phyloP scores from a whole-genome alignment of 306 rosid genomes.

The Senna siamea region DNA sequence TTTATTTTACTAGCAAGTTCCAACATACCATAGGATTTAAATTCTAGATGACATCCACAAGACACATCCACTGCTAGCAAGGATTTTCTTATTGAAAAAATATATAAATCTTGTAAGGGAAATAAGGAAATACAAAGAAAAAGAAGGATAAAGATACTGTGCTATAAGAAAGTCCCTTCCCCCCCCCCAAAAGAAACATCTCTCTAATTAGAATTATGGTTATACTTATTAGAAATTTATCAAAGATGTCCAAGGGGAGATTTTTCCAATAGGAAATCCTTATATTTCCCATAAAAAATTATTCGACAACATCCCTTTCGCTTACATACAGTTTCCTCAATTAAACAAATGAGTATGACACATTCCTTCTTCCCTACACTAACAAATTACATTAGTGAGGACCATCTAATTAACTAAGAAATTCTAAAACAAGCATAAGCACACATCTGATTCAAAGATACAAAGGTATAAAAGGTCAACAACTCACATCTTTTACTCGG shows the following conservation, averaged over 20 bases:
- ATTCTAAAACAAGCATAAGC: constrained; percentile 20
- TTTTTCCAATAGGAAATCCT: not conserved
- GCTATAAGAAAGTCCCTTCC: no score
- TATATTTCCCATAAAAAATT: no score
- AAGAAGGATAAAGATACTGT: not conserved
- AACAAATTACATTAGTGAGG: no score
- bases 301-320: not conserved
- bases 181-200: not conserved
- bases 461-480: constrained; percentile 10
- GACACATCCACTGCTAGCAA: not conserved
- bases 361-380: no score
- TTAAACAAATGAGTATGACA: not conserved
- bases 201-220: not conserved
- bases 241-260: not conserved
- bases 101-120: not conserved
- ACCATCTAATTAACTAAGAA: not conserved
- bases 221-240: not conserved
- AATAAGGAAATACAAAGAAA: not conserved
- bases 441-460: constrained; percentile 10
- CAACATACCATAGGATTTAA: not conserved
- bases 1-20: not conserved
- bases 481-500: constrained; percentile 96
- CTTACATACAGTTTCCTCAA: not conserved
- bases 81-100: not conserved
- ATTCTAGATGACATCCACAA: not conserved